Evolutionary conservation across 371 early-diverging fungal genomes (phyloP).

Genomic region (Lichtheimia corymbifera): DNA sequence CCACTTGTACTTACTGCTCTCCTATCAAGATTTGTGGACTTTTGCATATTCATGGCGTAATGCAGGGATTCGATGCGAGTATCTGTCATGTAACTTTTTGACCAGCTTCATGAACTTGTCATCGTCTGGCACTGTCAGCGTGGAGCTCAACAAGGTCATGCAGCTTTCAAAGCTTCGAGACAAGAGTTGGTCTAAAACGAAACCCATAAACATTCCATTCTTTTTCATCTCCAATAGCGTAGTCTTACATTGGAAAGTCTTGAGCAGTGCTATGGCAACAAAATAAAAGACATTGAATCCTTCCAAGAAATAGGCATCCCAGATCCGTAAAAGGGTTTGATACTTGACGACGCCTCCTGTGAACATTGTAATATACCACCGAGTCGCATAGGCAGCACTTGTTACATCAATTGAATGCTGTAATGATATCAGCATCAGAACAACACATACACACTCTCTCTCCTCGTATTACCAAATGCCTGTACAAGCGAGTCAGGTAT

Average conservation of each 20-base stretch:
- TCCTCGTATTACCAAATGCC: constrained; percentile 47
- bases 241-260: constrained; percentile 53
- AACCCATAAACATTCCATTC: not conserved
- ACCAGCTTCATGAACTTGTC: constrained; percentile 48
- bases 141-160: constrained; percentile 53
- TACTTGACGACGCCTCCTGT: constrained; percentile 60
- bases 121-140: constrained; percentile 56
- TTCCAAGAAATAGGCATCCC: constrained; percentile 60
- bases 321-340: constrained; percentile 60
- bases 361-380: constrained; percentile 70
- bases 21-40: no score
- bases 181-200: constrained; percentile 34
- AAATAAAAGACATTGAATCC: constrained; percentile 64
- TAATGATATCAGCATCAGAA: not conserved
- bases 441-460: not conserved
- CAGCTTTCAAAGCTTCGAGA: constrained; percentile 51
- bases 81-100: constrained; percentile 36
- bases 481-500: constrained; percentile 51
- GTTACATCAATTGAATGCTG: constrained; percentile 51
- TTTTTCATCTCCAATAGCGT: not conserved
- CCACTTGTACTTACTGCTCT: no score
- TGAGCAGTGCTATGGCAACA: constrained; percentile 58
- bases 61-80: not conserved
- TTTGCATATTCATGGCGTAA: not conserved
- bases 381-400: constrained; percentile 58